These are phyloP conservation scores for Taphrina flavorubra DNA, from an alignment of 1,139 yeast species.

Conservation along the genomic window DNA sequence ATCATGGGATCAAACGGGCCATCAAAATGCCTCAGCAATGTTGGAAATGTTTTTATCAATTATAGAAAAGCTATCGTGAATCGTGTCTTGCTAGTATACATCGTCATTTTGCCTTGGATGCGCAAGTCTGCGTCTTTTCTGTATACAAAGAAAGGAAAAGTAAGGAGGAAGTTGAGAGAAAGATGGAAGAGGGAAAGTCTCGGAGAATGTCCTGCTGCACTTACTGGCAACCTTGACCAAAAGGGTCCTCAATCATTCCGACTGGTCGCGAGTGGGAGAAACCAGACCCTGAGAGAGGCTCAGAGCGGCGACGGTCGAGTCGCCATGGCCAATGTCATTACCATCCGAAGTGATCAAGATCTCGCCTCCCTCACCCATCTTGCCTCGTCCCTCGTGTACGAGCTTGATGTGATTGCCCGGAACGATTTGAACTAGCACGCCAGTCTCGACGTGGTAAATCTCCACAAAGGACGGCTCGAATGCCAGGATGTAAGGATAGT, in stretches of 20 bases:
- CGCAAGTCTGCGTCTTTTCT: neutral
- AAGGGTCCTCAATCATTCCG: conserved; percentile 1
- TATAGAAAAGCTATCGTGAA: conserved; percentile 8
- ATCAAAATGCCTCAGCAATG: no score
- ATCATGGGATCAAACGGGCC: no score
- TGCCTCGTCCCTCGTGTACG: conserved; percentile 53
- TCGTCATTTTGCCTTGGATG: neutral
- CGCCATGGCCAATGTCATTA: conserved; percentile 27
- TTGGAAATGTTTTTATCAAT: neutral
- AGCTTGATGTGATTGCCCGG: conserved; percentile 87
- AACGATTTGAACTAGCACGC: conserved; percentile 82
- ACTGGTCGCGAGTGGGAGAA: conserved; percentile 8
- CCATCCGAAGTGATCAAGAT: conserved; percentile 86
- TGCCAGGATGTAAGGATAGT: conserved; percentile 90
- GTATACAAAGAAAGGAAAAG: conserved; percentile 2
- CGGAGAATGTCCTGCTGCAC: neutral
- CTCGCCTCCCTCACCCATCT: conserved; percentile 91
- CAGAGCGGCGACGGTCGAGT: conserved; percentile 31
- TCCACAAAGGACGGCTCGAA: conserved; percentile 91
- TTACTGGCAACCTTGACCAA: neutral
- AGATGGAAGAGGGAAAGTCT: no score
- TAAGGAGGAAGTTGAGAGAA: neutral
- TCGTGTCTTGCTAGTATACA: conserved; percentile 17
- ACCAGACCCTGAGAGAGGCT: conserved; percentile 29
- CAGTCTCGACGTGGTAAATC: conserved; percentile 86